Evolutionary conservation across 116 monocot species (phyloP).

Genomic region (Papilionanthe hybrid): DNA sequence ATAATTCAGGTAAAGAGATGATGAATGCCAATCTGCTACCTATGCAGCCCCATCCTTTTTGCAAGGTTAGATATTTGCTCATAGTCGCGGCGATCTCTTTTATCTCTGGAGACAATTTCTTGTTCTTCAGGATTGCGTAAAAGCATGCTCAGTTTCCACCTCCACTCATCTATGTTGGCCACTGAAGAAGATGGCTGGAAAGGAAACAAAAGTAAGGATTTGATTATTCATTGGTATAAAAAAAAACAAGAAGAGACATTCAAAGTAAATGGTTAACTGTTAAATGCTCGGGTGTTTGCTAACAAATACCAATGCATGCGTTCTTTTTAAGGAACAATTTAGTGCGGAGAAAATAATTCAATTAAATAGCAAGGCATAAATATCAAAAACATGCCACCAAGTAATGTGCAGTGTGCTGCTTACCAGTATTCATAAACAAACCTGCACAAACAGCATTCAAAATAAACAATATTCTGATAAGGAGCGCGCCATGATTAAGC

Average conservation of each 20-base stretch:
- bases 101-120: conserved; percentile 89
- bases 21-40: conserved; percentile 28
- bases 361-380: neutral
- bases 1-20: neutral
- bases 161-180: conserved; percentile 98
- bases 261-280: neutral
- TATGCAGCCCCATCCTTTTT: conserved; percentile 86
- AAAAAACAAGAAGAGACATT: neutral
- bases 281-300: neutral
- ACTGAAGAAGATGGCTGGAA: conserved; percentile 83
- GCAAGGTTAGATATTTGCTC: conserved; percentile 88
- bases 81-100: conserved; percentile 91
- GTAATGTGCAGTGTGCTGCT: neutral
- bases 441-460: neutral
- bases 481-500: neutral
- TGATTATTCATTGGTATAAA: neutral
- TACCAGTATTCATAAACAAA: too few species aligned
- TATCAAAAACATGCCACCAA: neutral
- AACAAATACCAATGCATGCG: neutral
- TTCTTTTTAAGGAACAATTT: neutral
- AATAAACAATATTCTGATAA: neutral
- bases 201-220: neutral
- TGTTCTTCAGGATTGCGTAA: conserved; percentile 71
- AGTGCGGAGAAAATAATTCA: neutral
- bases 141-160: conserved; percentile 96